Base-by-base conservation (phyloP, 2,329 filamentous ascomycete genomes). In the Ceratocystis huliohia region DNA sequence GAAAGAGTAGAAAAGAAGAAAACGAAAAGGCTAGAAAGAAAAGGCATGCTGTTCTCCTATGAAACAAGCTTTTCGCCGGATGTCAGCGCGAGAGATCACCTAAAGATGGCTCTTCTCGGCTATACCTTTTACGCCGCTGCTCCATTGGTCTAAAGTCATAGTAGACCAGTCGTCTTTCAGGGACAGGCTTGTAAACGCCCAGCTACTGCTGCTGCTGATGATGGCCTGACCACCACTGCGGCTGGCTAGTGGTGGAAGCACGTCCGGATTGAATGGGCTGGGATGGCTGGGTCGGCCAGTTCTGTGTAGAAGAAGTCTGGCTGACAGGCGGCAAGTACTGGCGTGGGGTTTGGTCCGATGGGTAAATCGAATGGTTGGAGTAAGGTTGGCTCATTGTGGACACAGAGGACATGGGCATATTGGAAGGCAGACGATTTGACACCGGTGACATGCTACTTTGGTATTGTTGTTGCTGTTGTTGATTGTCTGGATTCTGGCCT, bases 251-350 rank as follows among this genome's bases (percentile, higher is more conserved):
- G 33, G 65, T 25, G 7, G 48, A 25, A 45, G 48, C 33, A 8
- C 46, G 30, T 20, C 56, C 56, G 5, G 56, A 22, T n/a, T 59
- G 56, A 3, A 59, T 30, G 15, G 84, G 80, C 7, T 84, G 81
- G 67, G 85, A 85, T 71, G 86, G 85, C 71, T 87, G 84, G 46
- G 83, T 78, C 5, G 78, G 78, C 80, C 80, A 84, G 3, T 76
- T 73, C 69, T 84, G 82, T 1, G 79, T 28, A 78, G 25, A 79
- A 5, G 76, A 75, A 3, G 75, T 76, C 3, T 84, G 75, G 71
- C 81, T 75, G 74, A 81, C 77, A 75, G 85, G 80, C 71, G 87
- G 84, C 83, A 91, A 82, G 76, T 87, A 88, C 72, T 86, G 82
- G 64, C 85, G 79, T 3, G 83, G 81, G 1, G 83, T 85, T 74